Evolutionary conservation across 2,329 filamentous ascomycete species (phyloP).

Genomic region (Elsinoe arachidis): DNA sequence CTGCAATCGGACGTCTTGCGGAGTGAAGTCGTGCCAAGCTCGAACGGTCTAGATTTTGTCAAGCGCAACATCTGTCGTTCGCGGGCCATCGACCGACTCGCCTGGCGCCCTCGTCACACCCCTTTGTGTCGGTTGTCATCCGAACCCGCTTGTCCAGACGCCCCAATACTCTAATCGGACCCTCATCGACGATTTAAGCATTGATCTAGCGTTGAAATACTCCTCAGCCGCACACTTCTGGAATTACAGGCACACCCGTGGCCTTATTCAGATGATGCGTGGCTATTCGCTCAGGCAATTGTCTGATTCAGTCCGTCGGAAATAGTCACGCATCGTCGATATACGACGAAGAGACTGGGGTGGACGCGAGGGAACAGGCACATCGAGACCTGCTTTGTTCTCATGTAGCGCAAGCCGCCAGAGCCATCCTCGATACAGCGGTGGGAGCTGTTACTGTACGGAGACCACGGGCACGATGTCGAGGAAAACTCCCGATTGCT

Average conservation of each 20-base stretch:
- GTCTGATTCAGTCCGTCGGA: too few species aligned
- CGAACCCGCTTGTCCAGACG: background rate
- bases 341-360: background rate
- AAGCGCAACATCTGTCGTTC: background rate
- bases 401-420: background rate
- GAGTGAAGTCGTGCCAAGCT: background rate
- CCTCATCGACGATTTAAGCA: conserved; percentile 4
- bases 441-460: background rate
- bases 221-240: background rate
- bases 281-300: background rate
- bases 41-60: background rate
- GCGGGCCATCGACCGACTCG: background rate
- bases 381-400: background rate
- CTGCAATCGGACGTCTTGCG: background rate
- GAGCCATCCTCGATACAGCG: background rate
- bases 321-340: background rate
- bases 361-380: background rate
- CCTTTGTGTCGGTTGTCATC: background rate
- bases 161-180: background rate
- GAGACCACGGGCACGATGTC: background rate
- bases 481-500: background rate
- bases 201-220: background rate
- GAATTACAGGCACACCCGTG: background rate
- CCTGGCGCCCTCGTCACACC: background rate
- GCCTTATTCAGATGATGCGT: background rate